Base-by-base conservation (phyloP, 352 stramenopile genomes). In the Pilasporangium apinafurcum region DNA sequence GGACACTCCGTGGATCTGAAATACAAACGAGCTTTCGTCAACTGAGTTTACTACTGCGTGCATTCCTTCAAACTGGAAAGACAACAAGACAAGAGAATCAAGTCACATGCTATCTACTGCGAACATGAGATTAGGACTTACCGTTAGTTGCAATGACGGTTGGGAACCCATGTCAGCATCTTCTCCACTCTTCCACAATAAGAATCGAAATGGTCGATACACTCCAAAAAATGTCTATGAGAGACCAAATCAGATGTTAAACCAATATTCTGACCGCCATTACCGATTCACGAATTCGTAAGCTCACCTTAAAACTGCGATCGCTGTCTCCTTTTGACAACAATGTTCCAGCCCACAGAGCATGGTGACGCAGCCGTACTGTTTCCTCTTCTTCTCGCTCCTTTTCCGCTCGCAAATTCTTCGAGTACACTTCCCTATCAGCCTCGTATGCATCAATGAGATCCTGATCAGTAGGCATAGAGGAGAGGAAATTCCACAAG, bases 401-500 rank as follows among this genome's bases (percentile, higher is more conserved):
- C 37, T 78, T 69, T 20, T 74, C 51, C 0, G 24, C 51, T 21
- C 70, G 56, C 27, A 79, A 68, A 14, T 67, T 62, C 35, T 66
- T 65, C 50, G 76, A 50, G 35, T 83, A 90, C n/a, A 81, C 44
- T 16, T 69, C 59, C 14, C 81, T 71, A 47, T 91, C 69, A 0
- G 53, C 58, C 6, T 76, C 70, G 38, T 93, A 93, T 20, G 83
- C 49, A 2, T 88, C 69, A 20, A 93, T 80, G 12, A 93, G 46
- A 36, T 93, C 78, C 44, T 86, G 67, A 17, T 93, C 81, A 0
- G 76, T 90, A 7, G 81, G 81, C 14, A 93, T 55, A 5, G 81
- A 93, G 5, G 78, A 83, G 0, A 93, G 34, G 16, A 91, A 75
- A 51, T 90, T 93, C 69, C 74, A 88, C 12, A 91, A 24, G 24